Conservation (phyloP, 75 land plant species). For the Chamaecyparis obtusa region DNA sequence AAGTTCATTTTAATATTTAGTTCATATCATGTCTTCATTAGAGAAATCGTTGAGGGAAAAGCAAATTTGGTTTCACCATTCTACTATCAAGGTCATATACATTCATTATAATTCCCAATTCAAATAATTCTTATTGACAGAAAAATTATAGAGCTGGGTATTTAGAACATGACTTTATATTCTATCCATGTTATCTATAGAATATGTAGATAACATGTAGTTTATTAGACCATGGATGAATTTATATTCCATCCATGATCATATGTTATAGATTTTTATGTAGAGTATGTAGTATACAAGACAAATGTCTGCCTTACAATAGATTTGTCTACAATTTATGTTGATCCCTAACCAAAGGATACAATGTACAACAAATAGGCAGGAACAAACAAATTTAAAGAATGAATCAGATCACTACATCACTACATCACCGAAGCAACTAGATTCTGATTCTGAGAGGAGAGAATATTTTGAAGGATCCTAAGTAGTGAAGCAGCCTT, state of each 20-base stretch:
- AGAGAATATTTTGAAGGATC: conserved; percentile 28
- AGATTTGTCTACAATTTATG: background rate
- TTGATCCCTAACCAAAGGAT: background rate
- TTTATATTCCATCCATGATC: background rate
- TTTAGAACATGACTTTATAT: background rate
- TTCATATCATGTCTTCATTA: too few relatives aligned
- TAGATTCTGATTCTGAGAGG: background rate
- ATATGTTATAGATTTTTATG: background rate
- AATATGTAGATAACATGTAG: background rate
- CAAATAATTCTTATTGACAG: too few relatives aligned
- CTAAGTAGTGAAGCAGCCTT: conserved; percentile 54
- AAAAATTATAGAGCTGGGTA: background rate
- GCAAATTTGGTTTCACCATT: too few relatives aligned
- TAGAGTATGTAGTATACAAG: background rate
- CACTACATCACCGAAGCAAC: too few relatives aligned
- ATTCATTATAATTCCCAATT: background rate
- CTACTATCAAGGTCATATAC: background rate
- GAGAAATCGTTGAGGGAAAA: background rate
- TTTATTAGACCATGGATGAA: background rate
- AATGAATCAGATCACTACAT: background rate
- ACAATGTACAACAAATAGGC: background rate
- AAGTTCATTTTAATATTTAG: too few relatives aligned
- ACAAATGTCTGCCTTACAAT: background rate
- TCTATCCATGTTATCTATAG: background rate
- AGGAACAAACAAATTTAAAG: background rate